phyloP scores from a whole-genome alignment of 371 early-diverging fungal species.

The Circinella umbellata region DNA sequence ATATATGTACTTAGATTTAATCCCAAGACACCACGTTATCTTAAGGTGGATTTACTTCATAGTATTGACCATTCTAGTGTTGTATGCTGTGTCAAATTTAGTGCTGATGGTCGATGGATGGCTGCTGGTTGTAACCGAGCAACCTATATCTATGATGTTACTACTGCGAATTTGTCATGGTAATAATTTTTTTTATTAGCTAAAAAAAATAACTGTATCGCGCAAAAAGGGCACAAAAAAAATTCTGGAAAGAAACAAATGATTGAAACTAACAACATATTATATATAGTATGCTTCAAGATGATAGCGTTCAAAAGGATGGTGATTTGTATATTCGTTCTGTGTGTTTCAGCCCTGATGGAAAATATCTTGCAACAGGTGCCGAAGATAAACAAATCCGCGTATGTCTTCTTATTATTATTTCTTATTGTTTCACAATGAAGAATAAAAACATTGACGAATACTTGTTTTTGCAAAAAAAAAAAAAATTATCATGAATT shows the following conservation, averaged over 20 bases:
- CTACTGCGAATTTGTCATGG: constrained; percentile 73
- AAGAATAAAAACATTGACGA: no score
- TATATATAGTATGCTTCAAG: constrained; percentile 68
- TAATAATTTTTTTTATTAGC: constrained; percentile 26
- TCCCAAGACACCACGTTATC: constrained; percentile 69
- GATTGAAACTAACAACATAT: not conserved
- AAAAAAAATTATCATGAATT: no score
- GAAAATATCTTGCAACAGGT: constrained; percentile 92
- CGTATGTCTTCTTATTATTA: constrained; percentile 35
- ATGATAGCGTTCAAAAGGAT: constrained; percentile 75
- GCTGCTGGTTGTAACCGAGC: constrained; percentile 96
- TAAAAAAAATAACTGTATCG: not conserved
- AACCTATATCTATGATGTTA: constrained; percentile 89
- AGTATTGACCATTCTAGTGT: constrained; percentile 89
- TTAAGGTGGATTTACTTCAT: constrained; percentile 86
- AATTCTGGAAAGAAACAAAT: not conserved
- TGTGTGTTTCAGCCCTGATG: constrained; percentile 97
- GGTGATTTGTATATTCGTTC: constrained; percentile 94
- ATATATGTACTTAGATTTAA: constrained; percentile 58
- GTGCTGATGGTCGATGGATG: constrained; percentile 88
- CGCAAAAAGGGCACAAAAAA: not conserved
- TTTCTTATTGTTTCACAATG: no score
- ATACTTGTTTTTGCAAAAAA: no score
- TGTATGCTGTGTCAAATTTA: constrained; percentile 97
- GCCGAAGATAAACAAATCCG: constrained; percentile 96